Evolutionary conservation across 768 basidiomycete genomes (phyloP).

Genomic region (Lentinula raphanica): DNA sequence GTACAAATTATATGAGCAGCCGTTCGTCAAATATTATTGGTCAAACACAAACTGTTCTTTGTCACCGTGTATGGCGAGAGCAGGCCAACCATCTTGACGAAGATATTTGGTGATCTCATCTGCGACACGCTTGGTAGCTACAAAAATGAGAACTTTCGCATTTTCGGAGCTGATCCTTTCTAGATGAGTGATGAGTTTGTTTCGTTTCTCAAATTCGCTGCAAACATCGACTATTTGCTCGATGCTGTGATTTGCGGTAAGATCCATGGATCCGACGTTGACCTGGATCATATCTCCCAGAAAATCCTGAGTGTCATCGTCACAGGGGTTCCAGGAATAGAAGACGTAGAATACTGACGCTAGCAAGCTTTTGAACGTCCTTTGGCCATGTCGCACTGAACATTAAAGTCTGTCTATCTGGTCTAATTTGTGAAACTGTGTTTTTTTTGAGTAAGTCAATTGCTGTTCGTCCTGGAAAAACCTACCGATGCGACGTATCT

Average conservation of each 20-base stretch:
- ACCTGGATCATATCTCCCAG: slow-evolving; percentile 95
- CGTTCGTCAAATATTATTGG: not conserved
- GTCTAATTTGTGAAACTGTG: slow-evolving; percentile 68
- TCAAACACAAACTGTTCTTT: slow-evolving; percentile 81
- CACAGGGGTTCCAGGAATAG: not conserved
- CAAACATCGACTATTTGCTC: slow-evolving; percentile 93
- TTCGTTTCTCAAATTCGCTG: slow-evolving; percentile 96
- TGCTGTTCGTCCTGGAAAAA: not conserved
- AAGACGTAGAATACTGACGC: slow-evolving; percentile 36
- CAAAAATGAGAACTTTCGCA: slow-evolving; percentile 98
- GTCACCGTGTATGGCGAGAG: slow-evolving; percentile 97
- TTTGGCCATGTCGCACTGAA: slow-evolving; percentile 99
- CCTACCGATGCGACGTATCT: slow-evolving; percentile 95
- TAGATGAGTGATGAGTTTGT: slow-evolving; percentile 93
- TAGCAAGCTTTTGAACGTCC: slow-evolving; percentile 96
- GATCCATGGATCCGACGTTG: slow-evolving; percentile 97
- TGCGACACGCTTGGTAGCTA: slow-evolving; percentile 94
- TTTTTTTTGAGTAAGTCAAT: not conserved
- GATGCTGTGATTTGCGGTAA: slow-evolving; percentile 98
- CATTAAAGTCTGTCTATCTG: slow-evolving; percentile 97
- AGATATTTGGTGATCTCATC: slow-evolving; percentile 98
- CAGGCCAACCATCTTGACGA: slow-evolving; percentile 99
- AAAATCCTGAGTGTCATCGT: slow-evolving; percentile 66
- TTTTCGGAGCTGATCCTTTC: slow-evolving; percentile 95
- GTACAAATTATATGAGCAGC: slow-evolving; percentile 4